Evolutionary conservation across 1,284 basidiomycete species (phyloP), one percentile per base, ranked within the genome.

Genomic region (Termitomyces sp.): DNA sequence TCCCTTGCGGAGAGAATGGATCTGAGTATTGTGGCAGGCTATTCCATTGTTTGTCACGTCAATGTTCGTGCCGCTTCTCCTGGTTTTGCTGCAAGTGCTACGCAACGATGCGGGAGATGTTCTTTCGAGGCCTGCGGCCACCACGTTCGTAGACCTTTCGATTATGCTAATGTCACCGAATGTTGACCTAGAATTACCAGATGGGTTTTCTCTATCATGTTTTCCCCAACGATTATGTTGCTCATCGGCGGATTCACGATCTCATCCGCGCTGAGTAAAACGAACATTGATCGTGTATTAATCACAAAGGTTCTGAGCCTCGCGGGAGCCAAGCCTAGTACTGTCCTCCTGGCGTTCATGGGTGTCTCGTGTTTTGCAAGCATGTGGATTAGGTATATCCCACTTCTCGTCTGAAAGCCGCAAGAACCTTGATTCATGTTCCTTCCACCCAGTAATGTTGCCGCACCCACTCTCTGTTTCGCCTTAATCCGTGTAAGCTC

Each of bases 191-290:
- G 28, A 33, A 48, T 58, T 17, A 34, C 12, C 62, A 91, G 88
- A 70, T 88, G 77, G 63, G 74, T 90, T 38, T 91, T 91, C 68
- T 86, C 86, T 0, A 74, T 80, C 41, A 91, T 92, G 87, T 89
- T 93, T 72, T 85, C 89, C 4, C 87, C 93, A n/a, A 93, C 95
- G 6, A 96, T 98, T 74, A 92, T 97, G 91, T 88, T 97, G 28
- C 84, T 97, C 50, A 92, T 95, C 55, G 92, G 93, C 31, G 97
- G 97, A n/a, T 98, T 99, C 75, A 99, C 97, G 1, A 94, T 99
- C 60, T 94, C 97, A 0, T 94, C 96, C 2, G 97, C 94, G 0
- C 75, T 99, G 34, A 94, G 90, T 73, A 98, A 99, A 74, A 97
- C 95, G n/a, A 91, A 90, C 53, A 94, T 99, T 61, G 97, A 99